These are phyloP conservation scores for Metarhizium sp. DNA, from an alignment of 2,329 filamentous ascomycete species.

Conservation along the genomic window DNA sequence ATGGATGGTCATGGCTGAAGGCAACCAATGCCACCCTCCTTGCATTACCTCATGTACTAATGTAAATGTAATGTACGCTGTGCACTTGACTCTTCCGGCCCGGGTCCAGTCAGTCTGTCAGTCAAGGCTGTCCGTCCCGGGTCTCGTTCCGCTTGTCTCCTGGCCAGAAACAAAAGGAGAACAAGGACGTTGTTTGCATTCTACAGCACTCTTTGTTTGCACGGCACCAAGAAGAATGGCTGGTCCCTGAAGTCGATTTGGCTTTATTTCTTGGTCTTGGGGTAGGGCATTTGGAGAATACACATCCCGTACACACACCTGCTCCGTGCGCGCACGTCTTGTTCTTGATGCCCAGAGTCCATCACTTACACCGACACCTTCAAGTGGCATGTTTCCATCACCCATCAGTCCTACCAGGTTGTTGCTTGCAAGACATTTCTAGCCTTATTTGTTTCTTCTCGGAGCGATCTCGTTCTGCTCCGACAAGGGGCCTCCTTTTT, in stretches of 20 bases:
- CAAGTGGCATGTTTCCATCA: neutral
- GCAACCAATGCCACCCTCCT: conserved; percentile 20
- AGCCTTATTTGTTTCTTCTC: neutral
- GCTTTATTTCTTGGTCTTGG: neutral
- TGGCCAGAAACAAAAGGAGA: neutral
- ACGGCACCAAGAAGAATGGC: neutral
- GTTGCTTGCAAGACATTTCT: neutral
- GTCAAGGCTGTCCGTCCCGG: neutral
- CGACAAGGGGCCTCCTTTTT: neutral
- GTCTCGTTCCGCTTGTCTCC: neutral
- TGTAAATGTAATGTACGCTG: conserved; percentile 2
- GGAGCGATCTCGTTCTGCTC: neutral
- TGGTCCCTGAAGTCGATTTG: too few relatives aligned
- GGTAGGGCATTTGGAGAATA: neutral
- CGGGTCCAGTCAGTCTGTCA: conserved; percentile 16
- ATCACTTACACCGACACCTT: conserved; percentile 1
- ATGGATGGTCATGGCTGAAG: conserved; percentile 3
- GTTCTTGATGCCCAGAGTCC: neutral
- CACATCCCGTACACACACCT: neutral
- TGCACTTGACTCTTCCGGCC: conserved; percentile 16
- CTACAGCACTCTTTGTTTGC: neutral
- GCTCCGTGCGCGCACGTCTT: neutral
- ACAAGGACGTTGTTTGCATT: neutral
- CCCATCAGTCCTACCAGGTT: neutral
- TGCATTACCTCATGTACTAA: conserved; percentile 17